A percentile compares a stretch with the other conserved stretches of the same genome.
Evolutionary conservation across 768 basidiomycete species (phyloP).

Genomic region (Dioszegia aurantiaca): DNA sequence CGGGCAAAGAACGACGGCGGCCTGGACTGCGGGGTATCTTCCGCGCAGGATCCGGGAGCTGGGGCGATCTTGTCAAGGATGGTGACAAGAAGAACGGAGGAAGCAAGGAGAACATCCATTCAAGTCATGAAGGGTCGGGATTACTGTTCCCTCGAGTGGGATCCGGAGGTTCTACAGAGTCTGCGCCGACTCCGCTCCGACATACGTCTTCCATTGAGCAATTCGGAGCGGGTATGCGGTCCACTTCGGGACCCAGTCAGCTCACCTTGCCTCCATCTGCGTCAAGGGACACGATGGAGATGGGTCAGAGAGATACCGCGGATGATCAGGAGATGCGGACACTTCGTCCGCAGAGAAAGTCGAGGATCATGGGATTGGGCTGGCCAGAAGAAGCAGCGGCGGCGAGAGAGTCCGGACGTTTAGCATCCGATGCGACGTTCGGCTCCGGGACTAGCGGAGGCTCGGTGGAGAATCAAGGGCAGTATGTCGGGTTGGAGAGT

Average conservation of each 20-base stretch:
- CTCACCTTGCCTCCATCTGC: neutral
- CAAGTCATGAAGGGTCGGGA: neutral
- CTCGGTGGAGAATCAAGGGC: neutral
- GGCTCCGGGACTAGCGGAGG: neutral
- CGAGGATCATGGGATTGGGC: constrained; percentile 33
- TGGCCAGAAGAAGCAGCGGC: constrained; percentile 23
- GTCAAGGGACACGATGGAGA: neutral
- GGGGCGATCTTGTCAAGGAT: constrained; percentile 34
- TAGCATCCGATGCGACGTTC: neutral
- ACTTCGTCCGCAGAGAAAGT: constrained; percentile 20
- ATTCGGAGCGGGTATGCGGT: neutral
- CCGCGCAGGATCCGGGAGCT: constrained; percentile 35
- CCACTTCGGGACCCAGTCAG: constrained; percentile 8
- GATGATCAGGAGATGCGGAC: constrained; percentile 22
- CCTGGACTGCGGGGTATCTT: constrained; percentile 35
- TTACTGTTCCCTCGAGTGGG: neutral
- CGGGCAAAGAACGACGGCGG: neutral
- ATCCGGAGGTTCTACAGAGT: constrained; percentile 12
- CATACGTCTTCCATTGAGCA: constrained; percentile 5
- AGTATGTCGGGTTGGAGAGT: neutral
- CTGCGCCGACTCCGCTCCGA: constrained; percentile 1
- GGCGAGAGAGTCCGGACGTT: neutral
- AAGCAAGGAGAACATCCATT: neutral
- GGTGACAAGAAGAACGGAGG: neutral
- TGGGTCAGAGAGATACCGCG: neutral